Evolutionary conservation across 106 monocot genomes (phyloP).

Genomic region (Platanthera zijinensis): DNA sequence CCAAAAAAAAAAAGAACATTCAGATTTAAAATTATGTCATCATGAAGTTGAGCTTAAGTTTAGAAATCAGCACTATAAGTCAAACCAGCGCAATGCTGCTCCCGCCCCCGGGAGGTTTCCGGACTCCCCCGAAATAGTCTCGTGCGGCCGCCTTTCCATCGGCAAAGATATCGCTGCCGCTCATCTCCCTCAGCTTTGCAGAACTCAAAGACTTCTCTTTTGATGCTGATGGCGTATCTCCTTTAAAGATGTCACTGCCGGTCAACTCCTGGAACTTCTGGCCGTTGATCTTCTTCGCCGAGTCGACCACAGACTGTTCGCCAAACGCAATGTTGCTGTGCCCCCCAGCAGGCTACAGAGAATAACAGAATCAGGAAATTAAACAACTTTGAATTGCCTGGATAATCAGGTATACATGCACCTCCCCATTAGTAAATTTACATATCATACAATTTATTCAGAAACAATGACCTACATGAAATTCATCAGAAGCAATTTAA

Average conservation of each 20-base stretch:
- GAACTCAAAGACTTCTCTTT: constrained; percentile 43
- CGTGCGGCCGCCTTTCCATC: constrained; percentile 50
- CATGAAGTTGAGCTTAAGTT: no score
- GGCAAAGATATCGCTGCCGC: constrained; percentile 68
- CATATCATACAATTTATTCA: not conserved
- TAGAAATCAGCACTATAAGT: constrained; percentile 1
- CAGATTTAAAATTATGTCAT: no score
- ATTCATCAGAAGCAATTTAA: no score
- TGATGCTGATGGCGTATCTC: constrained; percentile 22
- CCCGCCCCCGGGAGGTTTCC: constrained; percentile 76
- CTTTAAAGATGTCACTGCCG: constrained; percentile 72
- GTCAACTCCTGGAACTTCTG: constrained; percentile 64
- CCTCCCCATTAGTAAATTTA: not conserved
- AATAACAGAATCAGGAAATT: not conserved
- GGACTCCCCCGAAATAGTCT: constrained; percentile 58
- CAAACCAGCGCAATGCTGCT: constrained; percentile 74
- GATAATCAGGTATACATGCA: no score
- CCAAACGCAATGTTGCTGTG: constrained; percentile 40
- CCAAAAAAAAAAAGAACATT: no score
- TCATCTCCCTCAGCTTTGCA: constrained; percentile 67
- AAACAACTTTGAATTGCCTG: not conserved
- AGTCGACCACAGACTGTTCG: constrained; percentile 38
- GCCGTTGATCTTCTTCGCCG: constrained; percentile 52
- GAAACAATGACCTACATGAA: not conserved
- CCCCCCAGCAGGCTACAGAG: constrained; percentile 37